These are phyloP conservation scores for Psilocybe cyanescens DNA, from an alignment of 768 basidiomycete genomes.

Conservation along the genomic window DNA sequence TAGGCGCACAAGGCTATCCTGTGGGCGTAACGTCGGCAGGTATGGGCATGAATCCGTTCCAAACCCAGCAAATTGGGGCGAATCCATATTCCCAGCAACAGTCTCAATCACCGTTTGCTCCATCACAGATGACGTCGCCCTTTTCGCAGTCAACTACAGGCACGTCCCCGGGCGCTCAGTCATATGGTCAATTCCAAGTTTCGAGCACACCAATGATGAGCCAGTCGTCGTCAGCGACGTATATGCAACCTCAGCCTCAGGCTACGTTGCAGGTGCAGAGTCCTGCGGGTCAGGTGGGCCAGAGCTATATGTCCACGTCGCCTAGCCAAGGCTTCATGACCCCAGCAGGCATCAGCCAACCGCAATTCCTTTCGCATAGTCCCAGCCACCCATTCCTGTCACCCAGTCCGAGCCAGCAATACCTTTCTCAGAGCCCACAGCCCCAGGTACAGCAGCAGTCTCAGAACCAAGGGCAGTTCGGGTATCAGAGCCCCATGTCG, in stretches of 20 bases:
- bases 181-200: constrained; percentile 8
- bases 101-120: constrained; percentile 17
- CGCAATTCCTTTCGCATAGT: constrained; percentile 15
- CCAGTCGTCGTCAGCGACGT: constrained; percentile 16
- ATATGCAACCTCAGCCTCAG: constrained; percentile 27
- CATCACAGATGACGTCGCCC: constrained; percentile 10
- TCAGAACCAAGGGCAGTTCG: constrained; percentile 23
- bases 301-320: not conserved
- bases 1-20: constrained; percentile 18
- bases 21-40: constrained; percentile 25
- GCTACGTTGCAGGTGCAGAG: constrained; percentile 17
- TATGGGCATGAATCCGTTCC: constrained; percentile 30
- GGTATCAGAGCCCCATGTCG: constrained; percentile 12
- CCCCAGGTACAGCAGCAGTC: constrained; percentile 29
- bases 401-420: constrained; percentile 37
- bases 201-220: constrained; percentile 19
- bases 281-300: not conserved
- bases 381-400: constrained; percentile 32
- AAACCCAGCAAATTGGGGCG: constrained; percentile 25
- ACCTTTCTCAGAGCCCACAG: constrained; percentile 40
- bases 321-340: constrained; percentile 2
- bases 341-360: constrained; percentile 7
- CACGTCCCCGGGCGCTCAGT: constrained; percentile 5
- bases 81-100: constrained; percentile 33
- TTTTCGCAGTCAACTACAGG: constrained; percentile 15